Evolutionary conservation across 163 green algal species (phyloP), one percentile per base, ranked within the genome.

Genomic region (Scenedesmus sp.): DNA sequence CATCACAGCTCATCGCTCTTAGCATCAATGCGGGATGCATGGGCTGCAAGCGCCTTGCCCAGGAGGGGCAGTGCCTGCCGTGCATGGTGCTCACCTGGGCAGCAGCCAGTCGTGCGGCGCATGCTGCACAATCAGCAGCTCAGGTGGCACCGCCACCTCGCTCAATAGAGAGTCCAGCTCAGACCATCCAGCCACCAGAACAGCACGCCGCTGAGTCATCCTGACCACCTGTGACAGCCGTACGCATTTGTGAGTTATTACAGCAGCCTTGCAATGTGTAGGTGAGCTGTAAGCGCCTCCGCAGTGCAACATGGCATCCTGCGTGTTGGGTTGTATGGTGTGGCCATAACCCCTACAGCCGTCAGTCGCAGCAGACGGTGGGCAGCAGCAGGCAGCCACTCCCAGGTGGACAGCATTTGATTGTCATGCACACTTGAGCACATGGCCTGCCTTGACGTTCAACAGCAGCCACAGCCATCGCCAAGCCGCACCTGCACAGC

Each of bases 101-200:
- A 90, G 86, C 49, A 90, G 49, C 86, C 86, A 90, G 86, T 90
- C 86, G 37, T 90, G 73, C 15, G 72, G 73, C 10, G 86, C 86
- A 40, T 49, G 15, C 16, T 51, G 86, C 86, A 90, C 24, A 1
- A 90, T 30, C n/a, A 90, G 46, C 86, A 90, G 86, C 70, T 85
- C 86, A 82, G 78, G 4, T 12, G 85, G 86, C 68, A 90, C 26
- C 43, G 68, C 22, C 16, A 37, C 46, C 15, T 76, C 46, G 13
- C 70, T 53, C 51, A 85, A 9, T 30, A 85, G 16, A 26, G 40
- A 43, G 6, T 40, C 44, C 35, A 90, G 86, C 42, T 90, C 86
- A 76, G 86, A 90, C 86, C 86, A 90, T 35, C 86, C 86, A 82
- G 86, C 86, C 24, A 73, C 46, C 33, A 90, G 86, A 72, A 90